phyloP scores from a whole-genome alignment of 805 yeast genomes.

The Barnettozyma populi region DNA sequence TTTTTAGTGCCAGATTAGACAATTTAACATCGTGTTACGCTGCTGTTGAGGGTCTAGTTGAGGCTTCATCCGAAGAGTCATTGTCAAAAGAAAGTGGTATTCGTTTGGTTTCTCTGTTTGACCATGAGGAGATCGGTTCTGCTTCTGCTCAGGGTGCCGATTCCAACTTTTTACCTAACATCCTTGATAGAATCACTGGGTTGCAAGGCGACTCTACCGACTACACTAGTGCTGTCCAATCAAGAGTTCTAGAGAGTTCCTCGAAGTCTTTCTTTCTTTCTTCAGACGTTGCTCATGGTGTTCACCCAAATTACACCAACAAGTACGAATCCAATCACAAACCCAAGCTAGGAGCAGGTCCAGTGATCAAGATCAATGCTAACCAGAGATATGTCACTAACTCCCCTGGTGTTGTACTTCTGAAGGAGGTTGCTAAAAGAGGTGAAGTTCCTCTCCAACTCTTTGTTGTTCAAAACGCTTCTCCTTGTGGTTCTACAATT shows the following conservation, averaged over 20 bases:
- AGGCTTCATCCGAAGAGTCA: slow-evolving; percentile 36
- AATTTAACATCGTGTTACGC: slow-evolving; percentile 85
- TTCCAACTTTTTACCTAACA: slow-evolving; percentile 81
- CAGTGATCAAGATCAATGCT: slow-evolving; percentile 90
- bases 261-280: slow-evolving; percentile 83
- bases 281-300: slow-evolving; percentile 96
- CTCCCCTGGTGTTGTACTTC: slow-evolving; percentile 76
- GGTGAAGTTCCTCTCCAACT: slow-evolving; percentile 80
- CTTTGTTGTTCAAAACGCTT: slow-evolving; percentile 88
- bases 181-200: slow-evolving; percentile 60
- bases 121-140: slow-evolving; percentile 95
- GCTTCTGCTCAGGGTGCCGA: slow-evolving; percentile 95
- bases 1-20: slow-evolving; percentile 88
- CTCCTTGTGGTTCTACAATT: slow-evolving; percentile 94
- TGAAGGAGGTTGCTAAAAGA: slow-evolving; percentile 63
- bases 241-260: slow-evolving; percentile 48
- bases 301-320: slow-evolving; percentile 84
- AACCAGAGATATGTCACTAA: slow-evolving; percentile 95
- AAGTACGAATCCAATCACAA: slow-evolving; percentile 74
- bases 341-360: slow-evolving; percentile 83
- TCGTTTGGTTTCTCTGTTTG: slow-evolving; percentile 77
- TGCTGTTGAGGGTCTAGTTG: slow-evolving; percentile 65
- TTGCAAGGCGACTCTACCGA: slow-evolving; percentile 30
- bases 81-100: slow-evolving; percentile 50
- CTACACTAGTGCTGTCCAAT: slow-evolving; percentile 24